Conservation (phyloP, 352 stramenopile species). For the Aphanomyces cochlioides region DNA sequence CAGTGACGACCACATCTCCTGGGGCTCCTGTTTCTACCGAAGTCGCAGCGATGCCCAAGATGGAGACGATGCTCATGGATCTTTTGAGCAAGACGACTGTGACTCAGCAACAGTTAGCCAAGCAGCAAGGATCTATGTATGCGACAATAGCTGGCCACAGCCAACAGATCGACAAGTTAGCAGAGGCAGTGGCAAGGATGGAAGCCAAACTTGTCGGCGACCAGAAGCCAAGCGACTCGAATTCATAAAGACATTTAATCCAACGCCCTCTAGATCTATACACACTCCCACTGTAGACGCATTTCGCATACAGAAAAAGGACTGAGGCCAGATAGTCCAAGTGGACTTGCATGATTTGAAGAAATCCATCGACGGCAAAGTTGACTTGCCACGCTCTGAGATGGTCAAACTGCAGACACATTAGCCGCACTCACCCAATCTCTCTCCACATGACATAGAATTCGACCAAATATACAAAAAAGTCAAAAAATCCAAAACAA, state of each 20-base stretch:
- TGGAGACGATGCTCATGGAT: constrained; percentile 29
- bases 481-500: no score
- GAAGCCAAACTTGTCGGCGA: constrained; percentile 17
- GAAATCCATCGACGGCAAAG: no score
- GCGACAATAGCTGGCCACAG: constrained; percentile 18
- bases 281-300: no score
- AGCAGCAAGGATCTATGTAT: constrained; percentile 26
- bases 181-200: constrained; percentile 16
- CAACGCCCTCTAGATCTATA: neutral
- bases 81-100: constrained; percentile 24
- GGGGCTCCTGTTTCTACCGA: neutral
- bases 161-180: constrained; percentile 23
- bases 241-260: neutral
- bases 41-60: neutral
- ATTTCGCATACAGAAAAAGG: no score
- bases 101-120: constrained; percentile 24
- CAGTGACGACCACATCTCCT: neutral
- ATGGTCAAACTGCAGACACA: neutral
- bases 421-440: neutral
- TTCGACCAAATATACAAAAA: no score
- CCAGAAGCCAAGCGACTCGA: neutral
- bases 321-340: no score
- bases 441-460: neutral
- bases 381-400: no score
- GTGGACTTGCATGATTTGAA: no score